Evolutionary conservation across 192 early-diverging fungal species (phyloP).

Genomic region (Dissophora ornata): DNA sequence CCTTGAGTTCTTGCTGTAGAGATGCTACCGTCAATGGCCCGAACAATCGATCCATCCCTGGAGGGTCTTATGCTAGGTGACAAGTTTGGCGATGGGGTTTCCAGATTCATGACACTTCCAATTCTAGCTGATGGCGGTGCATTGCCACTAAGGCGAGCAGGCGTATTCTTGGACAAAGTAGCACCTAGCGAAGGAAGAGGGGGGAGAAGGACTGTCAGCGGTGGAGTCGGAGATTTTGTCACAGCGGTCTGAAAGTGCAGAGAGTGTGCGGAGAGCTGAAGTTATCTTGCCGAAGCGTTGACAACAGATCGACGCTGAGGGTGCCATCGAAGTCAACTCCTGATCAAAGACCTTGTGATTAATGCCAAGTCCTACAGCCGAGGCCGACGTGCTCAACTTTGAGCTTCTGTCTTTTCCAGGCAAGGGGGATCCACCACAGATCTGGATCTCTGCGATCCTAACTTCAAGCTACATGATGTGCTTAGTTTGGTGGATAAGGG

Average conservation of each 20-base stretch:
- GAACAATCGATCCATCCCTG: constrained; percentile 15
- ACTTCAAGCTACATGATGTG: constrained; percentile 54
- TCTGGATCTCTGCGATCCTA: constrained; percentile 46
- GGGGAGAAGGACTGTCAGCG: constrained; percentile 28
- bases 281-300: constrained; percentile 25
- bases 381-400: constrained; percentile 7
- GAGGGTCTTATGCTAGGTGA: constrained; percentile 22
- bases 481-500: constrained; percentile 41
- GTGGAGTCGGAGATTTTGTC: constrained; percentile 26
- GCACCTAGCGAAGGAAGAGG: constrained; percentile 23
- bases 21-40: background rate
- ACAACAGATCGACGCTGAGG: background rate
- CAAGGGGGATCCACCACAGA: constrained; percentile 16
- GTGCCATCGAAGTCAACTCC: constrained; percentile 1
- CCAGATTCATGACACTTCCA: constrained; percentile 22
- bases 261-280: constrained; percentile 15
- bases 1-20: background rate
- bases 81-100: background rate
- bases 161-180: constrained; percentile 3
- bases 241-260: constrained; percentile 13
- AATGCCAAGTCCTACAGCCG: constrained; percentile 26
- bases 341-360: constrained; percentile 29
- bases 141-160: constrained; percentile 14
- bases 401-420: constrained; percentile 11
- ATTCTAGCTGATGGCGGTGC: constrained; percentile 27